phyloP scores from a whole-genome alignment of 1,284 basidiomycete genomes.

The Anthracocystis panici-leucophaei region DNA sequence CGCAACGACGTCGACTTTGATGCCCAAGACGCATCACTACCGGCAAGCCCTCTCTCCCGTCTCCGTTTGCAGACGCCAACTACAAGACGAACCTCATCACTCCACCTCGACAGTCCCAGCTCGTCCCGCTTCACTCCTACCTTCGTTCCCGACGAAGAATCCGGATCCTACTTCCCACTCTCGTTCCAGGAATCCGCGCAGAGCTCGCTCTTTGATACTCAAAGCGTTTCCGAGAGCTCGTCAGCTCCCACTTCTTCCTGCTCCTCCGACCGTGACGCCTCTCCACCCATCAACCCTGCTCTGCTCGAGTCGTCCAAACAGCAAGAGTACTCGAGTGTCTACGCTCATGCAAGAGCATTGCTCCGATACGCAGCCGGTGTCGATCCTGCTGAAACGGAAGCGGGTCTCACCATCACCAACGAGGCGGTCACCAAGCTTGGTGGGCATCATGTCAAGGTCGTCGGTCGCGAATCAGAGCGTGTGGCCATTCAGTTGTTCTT shows the following conservation, averaged over 20 bases:
- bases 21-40: slow-evolving; percentile 11
- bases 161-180: slow-evolving; percentile 44
- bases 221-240: slow-evolving; percentile 40
- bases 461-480: slow-evolving; percentile 68
- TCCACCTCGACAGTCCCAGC: slow-evolving; percentile 33
- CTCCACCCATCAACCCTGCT: slow-evolving; percentile 21
- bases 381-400: slow-evolving; percentile 46
- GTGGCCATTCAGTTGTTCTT: slow-evolving; percentile 65
- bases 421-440: slow-evolving; percentile 29
- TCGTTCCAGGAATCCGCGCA: slow-evolving; percentile 52
- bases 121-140: slow-evolving; percentile 24
- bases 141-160: slow-evolving; percentile 36
- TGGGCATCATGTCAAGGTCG: slow-evolving; percentile 55
- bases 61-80: slow-evolving; percentile 28
- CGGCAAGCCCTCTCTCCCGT: slow-evolving; percentile 35
- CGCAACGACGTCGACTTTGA: slow-evolving; percentile 37
- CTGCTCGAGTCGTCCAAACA: slow-evolving; percentile 17
- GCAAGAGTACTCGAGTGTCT: slow-evolving; percentile 63
- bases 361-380: slow-evolving; percentile 63
- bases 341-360: slow-evolving; percentile 68
- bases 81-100: slow-evolving; percentile 4
- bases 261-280: slow-evolving; percentile 38
- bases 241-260: slow-evolving; percentile 34
- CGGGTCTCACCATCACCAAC: slow-evolving; percentile 42
- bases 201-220: slow-evolving; percentile 49